Base-by-base conservation (phyloP, 306 rosid genomes). In the Dryas octopetala region DNA sequence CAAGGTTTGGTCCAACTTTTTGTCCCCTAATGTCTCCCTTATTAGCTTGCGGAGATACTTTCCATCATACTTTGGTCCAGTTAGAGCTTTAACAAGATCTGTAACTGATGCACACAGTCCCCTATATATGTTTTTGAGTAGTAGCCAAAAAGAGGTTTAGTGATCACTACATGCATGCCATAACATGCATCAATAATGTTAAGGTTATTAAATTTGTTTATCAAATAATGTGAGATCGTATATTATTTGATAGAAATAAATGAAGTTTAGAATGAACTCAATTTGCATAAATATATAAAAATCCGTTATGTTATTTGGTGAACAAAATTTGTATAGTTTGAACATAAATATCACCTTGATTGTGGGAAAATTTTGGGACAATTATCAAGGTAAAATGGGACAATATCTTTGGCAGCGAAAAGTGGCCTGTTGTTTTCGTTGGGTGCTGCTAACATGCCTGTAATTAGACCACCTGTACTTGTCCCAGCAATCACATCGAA, bases 381-480 rank as follows among this genome's bases (percentile, higher is more conserved):
- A 38, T 76, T 68, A 0, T 76, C 74, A 43, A 38, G 68, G 76
- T 81, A 81, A 60, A 76, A 76, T 3, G 70, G 74, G 38, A 81
- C 81, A 15, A 76, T 58, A 13, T 66, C 78, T 46, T 76, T 71
- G 64, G 78, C 84, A 44, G 74, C 84, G 47, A 4, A 81, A 17
- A 81, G 19, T 16, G 81, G 84, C n/a, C 81, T 46, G 47, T 71
- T 71, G 3, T 76, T 14, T 49, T 76, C 61, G 17, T 76, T 47
- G 0, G 84, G 84, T 40, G 84, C 78, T 55, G 74, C 62, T 43
- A 81, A 50, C 84, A 81, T 81, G 46, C 71, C 65, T 14, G 61
- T n/a, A 60, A 81, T 81, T 6, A 81, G 74, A 66, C 85, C 85
- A 13, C 81, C 81, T 4, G 85, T 76, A 48, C 85, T 76, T 15